These are phyloP conservation scores for Geranium rotundifolium DNA, from an alignment of 345 rosid species.

Conservation along the genomic window DNA sequence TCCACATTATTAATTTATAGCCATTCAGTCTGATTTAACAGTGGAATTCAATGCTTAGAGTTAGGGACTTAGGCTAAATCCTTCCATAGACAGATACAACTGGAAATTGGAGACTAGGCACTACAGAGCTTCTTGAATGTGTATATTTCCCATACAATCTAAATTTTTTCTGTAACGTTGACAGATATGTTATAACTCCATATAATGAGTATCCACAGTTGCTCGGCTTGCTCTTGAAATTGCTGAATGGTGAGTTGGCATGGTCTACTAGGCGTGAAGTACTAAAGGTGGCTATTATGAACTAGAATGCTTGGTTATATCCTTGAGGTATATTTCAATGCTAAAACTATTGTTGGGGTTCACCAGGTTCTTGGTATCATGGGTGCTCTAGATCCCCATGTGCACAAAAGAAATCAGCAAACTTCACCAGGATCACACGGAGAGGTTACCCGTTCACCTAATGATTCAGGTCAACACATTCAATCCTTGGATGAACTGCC, in stretches of 20 bases:
- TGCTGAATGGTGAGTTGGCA: constrained; percentile 87
- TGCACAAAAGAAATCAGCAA: constrained; percentile 80
- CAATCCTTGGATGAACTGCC: constrained; percentile 78
- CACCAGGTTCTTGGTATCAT: constrained; percentile 92
- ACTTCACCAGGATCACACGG: constrained; percentile 71
- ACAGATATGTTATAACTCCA: constrained; percentile 91
- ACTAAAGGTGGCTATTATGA: constrained; percentile 53
- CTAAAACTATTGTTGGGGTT: constrained; percentile 12
- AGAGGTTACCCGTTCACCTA: constrained; percentile 74
- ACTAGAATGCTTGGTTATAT: constrained; percentile 1
- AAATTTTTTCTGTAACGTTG: background rate
- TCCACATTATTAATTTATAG: no score
- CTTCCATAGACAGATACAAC: no score
- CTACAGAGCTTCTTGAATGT: no score
- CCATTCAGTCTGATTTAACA: no score
- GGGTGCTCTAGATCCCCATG: constrained; percentile 99
- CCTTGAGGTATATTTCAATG: no score
- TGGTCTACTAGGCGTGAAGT: constrained; percentile 99
- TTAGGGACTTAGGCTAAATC: no score
- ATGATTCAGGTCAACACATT: constrained; percentile 93
- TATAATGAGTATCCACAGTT: constrained; percentile 84
- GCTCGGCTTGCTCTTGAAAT: constrained; percentile 87
- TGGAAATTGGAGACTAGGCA: no score
- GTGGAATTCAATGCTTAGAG: no score
- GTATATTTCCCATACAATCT: no score